A percentile compares a stretch with the other conserved stretches of the same genome.
Conservation (phyloP, 108 stramenopile species). For the Parietichytrium sp. region DNA sequence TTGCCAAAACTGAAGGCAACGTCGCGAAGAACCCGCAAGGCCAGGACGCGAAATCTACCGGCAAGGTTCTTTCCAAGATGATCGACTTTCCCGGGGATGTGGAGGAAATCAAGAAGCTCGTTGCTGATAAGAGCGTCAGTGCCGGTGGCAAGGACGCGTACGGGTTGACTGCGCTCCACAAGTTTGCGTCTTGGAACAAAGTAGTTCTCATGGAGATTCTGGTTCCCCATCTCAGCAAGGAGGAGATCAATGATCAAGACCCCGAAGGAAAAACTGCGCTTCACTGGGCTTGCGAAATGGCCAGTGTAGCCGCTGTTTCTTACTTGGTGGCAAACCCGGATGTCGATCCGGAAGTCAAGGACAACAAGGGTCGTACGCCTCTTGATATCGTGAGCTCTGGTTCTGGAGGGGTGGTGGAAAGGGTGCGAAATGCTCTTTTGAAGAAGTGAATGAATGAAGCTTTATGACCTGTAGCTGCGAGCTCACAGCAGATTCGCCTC, state of each 20-base stretch:
- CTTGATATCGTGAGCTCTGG: background rate
- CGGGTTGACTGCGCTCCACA: conserved; percentile 50
- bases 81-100: conserved; percentile 51
- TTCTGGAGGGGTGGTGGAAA: background rate
- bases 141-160: conserved; percentile 44
- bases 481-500: too few species aligned
- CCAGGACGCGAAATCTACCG: background rate
- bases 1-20: conserved; percentile 14
- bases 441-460: too few species aligned
- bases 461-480: too few species aligned
- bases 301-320: conserved; percentile 40
- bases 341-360: background rate
- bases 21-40: background rate
- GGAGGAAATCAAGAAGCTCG: background rate
- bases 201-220: conserved; percentile 44
- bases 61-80: conserved; percentile 46
- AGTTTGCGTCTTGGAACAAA: conserved; percentile 55
- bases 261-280: conserved; percentile 47
- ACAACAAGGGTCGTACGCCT: conserved; percentile 46
- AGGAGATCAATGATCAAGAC: conserved; percentile 12
- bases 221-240: conserved; percentile 30
- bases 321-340: conserved; percentile 30
- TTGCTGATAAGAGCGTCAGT: conserved; percentile 34
- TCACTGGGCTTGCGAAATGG: conserved; percentile 54
- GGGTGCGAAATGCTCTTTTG: conserved; percentile 32